Base-by-base conservation (phyloP, 768 basidiomycete species). In the Panus rudis region DNA sequence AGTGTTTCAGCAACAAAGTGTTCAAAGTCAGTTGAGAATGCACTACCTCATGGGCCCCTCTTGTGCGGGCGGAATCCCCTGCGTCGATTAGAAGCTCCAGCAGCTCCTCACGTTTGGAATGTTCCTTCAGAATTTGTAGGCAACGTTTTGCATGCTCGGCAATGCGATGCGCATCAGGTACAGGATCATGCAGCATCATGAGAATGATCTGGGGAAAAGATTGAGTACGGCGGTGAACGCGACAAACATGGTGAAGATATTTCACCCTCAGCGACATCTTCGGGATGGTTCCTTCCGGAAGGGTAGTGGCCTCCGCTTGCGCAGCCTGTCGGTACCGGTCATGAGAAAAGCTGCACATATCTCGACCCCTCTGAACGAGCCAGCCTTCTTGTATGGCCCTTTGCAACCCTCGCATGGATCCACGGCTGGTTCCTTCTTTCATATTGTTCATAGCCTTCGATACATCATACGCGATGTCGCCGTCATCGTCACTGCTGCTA, bases 311-410 rank as follows among this genome's bases (percentile, higher is more conserved):
- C 57, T 83, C 80, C 4, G 71, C 72, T 51, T 79, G 75, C 7
- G 79, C 81, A 8, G 83, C 83, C 59, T 84, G 82, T 7, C 82
- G 72, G 60, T 84, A 87, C 34, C 82, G 68, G 55, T 85, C 83
- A 59, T 87, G 83, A 3, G 79, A 67, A 59, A 84, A 84, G 52
- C 75, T 79, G 59, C 81, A 84, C 81, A 84, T 83, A 52, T 85
- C 83, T 26, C 83, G 66, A 4, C 80, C 83, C 38, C 79, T 66
- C 45, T 82, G 79, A 5, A 81, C 75, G 8, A 87, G 66, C 83
- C 83, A 87, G 2, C 84, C 84, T 56, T 85, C 83, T 1, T 75
- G 62, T 16, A 84, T 71, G 2, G 81, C 83, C 14, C 71, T 59
- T 55, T 85, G 82, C 26, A 83, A 64, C 4, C 82, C 83, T 17